These are phyloP conservation scores for Candida sp. DNA, from an alignment of 1,139 yeast genomes.

Conservation along the genomic window DNA sequence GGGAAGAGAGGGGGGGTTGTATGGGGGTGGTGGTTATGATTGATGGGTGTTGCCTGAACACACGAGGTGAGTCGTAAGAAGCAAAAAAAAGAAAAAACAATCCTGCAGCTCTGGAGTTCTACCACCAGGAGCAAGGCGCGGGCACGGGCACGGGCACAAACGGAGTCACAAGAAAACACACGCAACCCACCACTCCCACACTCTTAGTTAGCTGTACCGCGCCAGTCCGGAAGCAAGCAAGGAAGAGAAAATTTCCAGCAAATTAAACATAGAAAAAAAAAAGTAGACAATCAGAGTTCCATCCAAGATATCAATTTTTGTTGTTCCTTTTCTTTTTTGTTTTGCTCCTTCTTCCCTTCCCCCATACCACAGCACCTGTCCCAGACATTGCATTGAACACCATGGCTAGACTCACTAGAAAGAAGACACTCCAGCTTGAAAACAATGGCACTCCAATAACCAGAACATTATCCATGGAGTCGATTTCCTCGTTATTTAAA, in stretches of 20 bases:
- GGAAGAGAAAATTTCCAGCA: neutral
- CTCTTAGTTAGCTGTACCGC: too few species aligned
- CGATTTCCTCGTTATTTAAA: constrained; percentile 42
- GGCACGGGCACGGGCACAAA: neutral
- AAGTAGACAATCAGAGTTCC: neutral
- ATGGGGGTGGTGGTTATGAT: neutral
- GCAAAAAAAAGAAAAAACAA: neutral
- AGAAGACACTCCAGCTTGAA: constrained; percentile 9
- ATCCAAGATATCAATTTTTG: constrained; percentile 1
- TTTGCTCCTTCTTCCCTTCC: neutral
- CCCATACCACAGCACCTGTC: too few species aligned
- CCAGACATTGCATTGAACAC: neutral
- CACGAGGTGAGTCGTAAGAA: neutral
- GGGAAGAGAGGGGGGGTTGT: neutral
- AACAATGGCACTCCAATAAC: constrained; percentile 19
- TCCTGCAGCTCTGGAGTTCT: too few species aligned
- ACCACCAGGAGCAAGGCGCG: neutral
- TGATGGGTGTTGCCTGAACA: too few species aligned
- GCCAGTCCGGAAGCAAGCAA: neutral
- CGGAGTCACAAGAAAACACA: neutral
- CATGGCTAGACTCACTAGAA: constrained; percentile 13
- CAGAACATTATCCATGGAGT: constrained; percentile 47
- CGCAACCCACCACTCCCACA: too few species aligned
- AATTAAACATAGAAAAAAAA: neutral
- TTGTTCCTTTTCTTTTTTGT: neutral